Conservation (phyloP, 2,329 filamentous ascomycete genomes). For the Trichoderma atrobrunneum region DNA sequence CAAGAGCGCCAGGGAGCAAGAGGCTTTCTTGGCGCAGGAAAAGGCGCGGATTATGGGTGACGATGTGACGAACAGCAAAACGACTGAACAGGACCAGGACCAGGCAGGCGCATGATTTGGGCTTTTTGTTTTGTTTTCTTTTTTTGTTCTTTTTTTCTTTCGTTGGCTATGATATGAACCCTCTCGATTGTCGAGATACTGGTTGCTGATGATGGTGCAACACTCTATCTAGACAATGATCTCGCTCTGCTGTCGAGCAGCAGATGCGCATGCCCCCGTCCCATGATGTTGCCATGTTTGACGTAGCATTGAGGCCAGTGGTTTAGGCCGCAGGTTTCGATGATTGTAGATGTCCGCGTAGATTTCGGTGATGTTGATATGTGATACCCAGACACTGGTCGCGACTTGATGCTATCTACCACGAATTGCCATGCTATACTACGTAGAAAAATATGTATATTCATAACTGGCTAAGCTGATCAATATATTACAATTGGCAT, state of each 20-base stretch:
- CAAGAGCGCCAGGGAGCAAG: conserved; percentile 59
- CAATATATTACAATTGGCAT: not conserved
- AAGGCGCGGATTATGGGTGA: conserved; percentile 21
- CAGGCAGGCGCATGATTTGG: not conserved
- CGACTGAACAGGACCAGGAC: not conserved
- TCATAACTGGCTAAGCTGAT: not conserved
- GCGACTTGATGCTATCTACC: not conserved
- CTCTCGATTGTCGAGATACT: not conserved
- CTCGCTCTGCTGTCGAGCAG: conserved; percentile 13
- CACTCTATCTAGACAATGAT: conserved; percentile 18
- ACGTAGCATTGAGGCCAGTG: not conserved
- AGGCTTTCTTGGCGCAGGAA: conserved; percentile 47
- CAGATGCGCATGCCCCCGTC: conserved; percentile 14
- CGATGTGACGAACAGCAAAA: conserved; percentile 1
- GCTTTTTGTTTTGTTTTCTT: not conserved
- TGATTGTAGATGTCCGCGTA: not conserved
- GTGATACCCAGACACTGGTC: not conserved
- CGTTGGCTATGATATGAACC: not conserved
- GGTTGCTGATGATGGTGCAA: conserved; percentile 8
- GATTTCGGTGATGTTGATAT: not conserved
- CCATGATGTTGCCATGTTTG: not conserved
- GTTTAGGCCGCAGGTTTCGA: not conserved
- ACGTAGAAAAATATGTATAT: not conserved
- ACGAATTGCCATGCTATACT: not conserved
- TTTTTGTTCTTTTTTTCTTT: not conserved